These are phyloP conservation scores for Chlamydomonas applanata DNA, from an alignment of 139 green algal species.

Conservation along the genomic window DNA sequence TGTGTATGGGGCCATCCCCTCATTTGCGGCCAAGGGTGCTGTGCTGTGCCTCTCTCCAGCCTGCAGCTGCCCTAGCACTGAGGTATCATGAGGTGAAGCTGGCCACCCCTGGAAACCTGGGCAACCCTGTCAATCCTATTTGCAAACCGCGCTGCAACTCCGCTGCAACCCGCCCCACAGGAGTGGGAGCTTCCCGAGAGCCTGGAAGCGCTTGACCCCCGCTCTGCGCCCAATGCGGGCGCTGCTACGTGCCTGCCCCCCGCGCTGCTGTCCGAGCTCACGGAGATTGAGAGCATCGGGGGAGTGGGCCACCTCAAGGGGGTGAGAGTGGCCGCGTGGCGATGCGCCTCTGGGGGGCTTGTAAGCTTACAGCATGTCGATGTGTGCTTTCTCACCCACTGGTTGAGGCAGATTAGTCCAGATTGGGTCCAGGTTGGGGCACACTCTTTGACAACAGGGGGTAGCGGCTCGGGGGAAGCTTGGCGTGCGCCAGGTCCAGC, in stretches of 20 bases:
- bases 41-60: too few relatives aligned
- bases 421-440: background rate
- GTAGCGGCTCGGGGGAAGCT: too few relatives aligned
- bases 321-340: constrained; percentile 23
- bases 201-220: constrained; percentile 55
- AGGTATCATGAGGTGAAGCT: too few relatives aligned
- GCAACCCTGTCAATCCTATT: too few relatives aligned
- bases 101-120: too few relatives aligned
- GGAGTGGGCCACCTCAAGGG: constrained; percentile 69
- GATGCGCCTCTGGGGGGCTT: too few relatives aligned
- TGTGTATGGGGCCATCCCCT: too few relatives aligned
- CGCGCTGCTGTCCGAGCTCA: constrained; percentile 70
- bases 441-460: too few relatives aligned
- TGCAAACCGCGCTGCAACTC: too few relatives aligned
- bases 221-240: background rate
- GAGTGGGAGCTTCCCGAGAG: constrained; percentile 59
- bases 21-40: too few relatives aligned
- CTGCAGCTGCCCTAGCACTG: too few relatives aligned
- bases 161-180: background rate
- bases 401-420: background rate
- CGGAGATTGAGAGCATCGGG: constrained; percentile 70
- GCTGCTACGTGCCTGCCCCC: constrained; percentile 62
- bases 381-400: background rate
- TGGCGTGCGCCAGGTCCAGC: too few relatives aligned
- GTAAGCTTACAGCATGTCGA: background rate